Evolutionary conservation across 2,329 filamentous ascomycete genomes (phyloP), one percentile per base, ranked within the genome.

Genomic region (Aspergillus aculeatinus): DNA sequence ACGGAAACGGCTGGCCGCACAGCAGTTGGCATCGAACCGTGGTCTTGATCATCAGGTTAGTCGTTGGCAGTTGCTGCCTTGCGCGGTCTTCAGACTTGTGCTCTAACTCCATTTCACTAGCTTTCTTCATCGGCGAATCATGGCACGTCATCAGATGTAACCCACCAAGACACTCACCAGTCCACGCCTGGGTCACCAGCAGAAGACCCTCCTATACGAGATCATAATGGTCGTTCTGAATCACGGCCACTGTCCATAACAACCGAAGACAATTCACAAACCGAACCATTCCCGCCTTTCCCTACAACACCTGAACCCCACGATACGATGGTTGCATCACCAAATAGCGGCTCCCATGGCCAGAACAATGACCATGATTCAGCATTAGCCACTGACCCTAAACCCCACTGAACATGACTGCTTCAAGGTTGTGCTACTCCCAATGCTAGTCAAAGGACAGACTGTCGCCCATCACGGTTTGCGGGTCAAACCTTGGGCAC

Each of bases 1-100:
- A 58, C 76, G 79, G 52, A 85, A 81, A 66, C 77, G 86, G 39
- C 75, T 80, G 42, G 83, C 83, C 49, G 87, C 86, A 3, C 79
- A 81, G 35, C 77, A 79, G 49, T 70, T 88, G 21, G 86, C 87
- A 10, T 66, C 81, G 11, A 79, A 80, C 60, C 79, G 82, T 29
- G 86, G 86, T 1, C 69, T 88, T 16, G 65, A 70, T 52, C 65
- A 65, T 52, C 66, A 69, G 70, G 77, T 79, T 70, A 58, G 65
- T 57, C 48, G 21, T 21, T 27, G 14, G 25, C 25, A 29, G 27
- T 29, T 6, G 9, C 14, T 35, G 39, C 16, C 39, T n/a, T 16
- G 16, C 14, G 5, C 14, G 33, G 14, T 9, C 16, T 19, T 16
- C n/a, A 19, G n/a, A 19, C 10, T 2, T 19, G 16, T 16, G 16